Evolutionary conservation across 164 flowering plant genomes (phyloP).

Genomic region (Houttuynia cordata): DNA sequence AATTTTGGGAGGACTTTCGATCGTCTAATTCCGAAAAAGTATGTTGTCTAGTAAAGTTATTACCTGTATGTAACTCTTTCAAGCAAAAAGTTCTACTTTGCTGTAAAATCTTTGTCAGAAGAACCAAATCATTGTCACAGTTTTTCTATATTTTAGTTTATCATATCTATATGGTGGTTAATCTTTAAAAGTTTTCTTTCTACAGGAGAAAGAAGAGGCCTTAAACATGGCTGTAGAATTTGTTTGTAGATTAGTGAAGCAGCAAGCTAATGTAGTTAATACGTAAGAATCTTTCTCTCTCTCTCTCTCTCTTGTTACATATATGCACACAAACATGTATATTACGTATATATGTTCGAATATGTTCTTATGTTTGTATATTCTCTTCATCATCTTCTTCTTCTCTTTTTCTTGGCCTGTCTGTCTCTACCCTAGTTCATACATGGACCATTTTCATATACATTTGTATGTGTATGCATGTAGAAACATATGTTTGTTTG

Average conservation of each 20-base stretch:
- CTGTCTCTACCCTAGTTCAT: too few species aligned
- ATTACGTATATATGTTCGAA: too few species aligned
- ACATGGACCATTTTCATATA: too few species aligned
- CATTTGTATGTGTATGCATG: too few species aligned
- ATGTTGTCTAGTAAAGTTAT: not conserved
- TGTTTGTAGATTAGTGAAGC: constrained; percentile 94
- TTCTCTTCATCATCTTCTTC: too few species aligned
- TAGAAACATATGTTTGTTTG: too few species aligned
- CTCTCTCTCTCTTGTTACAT: not conserved
- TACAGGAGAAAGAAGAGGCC: constrained; percentile 98
- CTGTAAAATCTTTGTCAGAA: not conserved
- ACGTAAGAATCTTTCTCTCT: constrained; percentile 43
- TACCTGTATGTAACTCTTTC: not conserved
- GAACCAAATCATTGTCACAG: not conserved
- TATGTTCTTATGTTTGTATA: too few species aligned
- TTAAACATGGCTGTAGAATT: constrained; percentile 80
- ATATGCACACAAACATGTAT: too few species aligned
- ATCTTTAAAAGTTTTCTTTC: constrained; percentile 11
- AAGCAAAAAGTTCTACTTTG: not conserved
- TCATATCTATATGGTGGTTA: constrained; percentile 7
- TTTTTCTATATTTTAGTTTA: not conserved
- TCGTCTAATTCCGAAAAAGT: constrained; percentile 97
- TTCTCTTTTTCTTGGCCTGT: too few species aligned
- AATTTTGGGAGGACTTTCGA: constrained; percentile 96
- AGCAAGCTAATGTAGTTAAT: constrained; percentile 77